phyloP scores from a whole-genome alignment of 2,329 filamentous ascomycete species.

The Aurifilum marmelostoma region DNA sequence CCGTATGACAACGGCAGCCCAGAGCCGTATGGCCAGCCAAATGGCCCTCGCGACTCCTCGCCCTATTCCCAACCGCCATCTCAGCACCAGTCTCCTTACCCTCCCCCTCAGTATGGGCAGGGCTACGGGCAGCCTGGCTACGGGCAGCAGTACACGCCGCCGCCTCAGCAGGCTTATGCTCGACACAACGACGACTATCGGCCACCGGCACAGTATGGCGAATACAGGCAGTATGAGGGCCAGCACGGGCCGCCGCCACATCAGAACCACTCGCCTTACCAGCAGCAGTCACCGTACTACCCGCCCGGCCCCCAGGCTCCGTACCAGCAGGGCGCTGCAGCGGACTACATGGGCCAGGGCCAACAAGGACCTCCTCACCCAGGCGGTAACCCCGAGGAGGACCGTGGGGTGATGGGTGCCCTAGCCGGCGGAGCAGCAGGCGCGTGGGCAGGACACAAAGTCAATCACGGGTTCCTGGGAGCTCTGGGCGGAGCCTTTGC shows the following conservation, averaged over 20 bases:
- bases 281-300: slow-evolving; percentile 10
- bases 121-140: slow-evolving; percentile 15
- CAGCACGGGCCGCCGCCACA: slow-evolving; percentile 9
- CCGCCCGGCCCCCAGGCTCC: slow-evolving; percentile 4
- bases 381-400: not conserved
- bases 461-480: slow-evolving; percentile 50
- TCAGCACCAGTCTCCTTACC: slow-evolving; percentile 11
- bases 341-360: slow-evolving; percentile 12
- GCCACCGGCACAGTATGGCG: not conserved
- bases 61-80: slow-evolving; percentile 19
- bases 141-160: slow-evolving; percentile 9
- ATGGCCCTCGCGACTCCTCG: slow-evolving; percentile 11
- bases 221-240: not conserved
- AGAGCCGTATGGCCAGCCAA: slow-evolving; percentile 11
- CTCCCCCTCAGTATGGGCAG: slow-evolving; percentile 15
- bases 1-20: slow-evolving; percentile 12
- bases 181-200: not conserved
- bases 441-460: slow-evolving; percentile 49
- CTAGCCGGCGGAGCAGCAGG: slow-evolving; percentile 50
- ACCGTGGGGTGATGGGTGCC: slow-evolving; percentile 50
- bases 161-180: slow-evolving; percentile 11
- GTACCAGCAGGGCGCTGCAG: not conserved
- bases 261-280: slow-evolving; percentile 11
- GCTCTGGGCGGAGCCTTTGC: slow-evolving; percentile 51
- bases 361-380: not conserved